phyloP scores from a whole-genome alignment of 116 monocot genomes.

The Iris pallida region DNA sequence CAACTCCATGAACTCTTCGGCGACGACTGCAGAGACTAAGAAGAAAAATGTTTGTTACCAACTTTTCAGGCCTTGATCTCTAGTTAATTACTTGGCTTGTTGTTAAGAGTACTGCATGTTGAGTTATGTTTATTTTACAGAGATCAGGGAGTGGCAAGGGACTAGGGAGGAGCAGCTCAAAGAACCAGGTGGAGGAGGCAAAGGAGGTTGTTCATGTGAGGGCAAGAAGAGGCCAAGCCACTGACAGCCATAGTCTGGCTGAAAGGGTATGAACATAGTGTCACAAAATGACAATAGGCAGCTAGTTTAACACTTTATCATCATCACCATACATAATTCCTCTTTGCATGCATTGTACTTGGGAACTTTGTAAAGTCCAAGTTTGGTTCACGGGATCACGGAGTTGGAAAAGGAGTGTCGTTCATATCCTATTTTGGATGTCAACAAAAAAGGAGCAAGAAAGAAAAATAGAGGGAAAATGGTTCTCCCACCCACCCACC shows the following conservation, averaged over 20 bases:
- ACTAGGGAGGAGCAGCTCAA: conserved; percentile 8
- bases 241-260: conserved; percentile 25
- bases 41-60: conserved; percentile 10
- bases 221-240: conserved; percentile 33
- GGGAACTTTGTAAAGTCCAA: not conserved
- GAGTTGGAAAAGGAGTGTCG: no score
- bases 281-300: conserved; percentile 9
- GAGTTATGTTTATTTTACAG: not conserved
- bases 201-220: conserved; percentile 26
- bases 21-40: conserved; percentile 1
- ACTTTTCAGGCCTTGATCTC: not conserved
- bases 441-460: no score
- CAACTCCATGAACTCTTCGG: conserved; percentile 5
- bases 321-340: no score
- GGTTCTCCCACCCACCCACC: no score
- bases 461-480: no score
- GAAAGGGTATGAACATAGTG: conserved; percentile 14
- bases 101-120: not conserved
- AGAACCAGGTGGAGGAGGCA: conserved; percentile 10
- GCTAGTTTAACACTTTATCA: no score
- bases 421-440: no score
- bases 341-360: conserved; percentile 20
- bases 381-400: no score
- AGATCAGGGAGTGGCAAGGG: not conserved
- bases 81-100: not conserved